Evolutionary conservation across 495 filamentous ascomycete genomes (phyloP).

Genomic region (Lophiostoma macrostomum): DNA sequence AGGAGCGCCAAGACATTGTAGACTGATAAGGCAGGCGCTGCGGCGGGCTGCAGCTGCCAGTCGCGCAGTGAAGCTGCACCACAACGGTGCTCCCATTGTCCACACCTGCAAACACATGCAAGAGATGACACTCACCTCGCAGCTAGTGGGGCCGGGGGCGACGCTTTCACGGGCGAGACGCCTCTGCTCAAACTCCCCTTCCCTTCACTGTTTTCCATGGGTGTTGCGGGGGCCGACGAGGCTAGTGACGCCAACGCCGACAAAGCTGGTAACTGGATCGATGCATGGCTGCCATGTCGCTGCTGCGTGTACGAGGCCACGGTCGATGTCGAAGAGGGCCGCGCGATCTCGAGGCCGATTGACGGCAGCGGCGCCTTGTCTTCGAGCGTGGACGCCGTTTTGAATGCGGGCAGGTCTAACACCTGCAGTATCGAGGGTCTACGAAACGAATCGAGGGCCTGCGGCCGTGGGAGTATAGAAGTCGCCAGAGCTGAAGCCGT

Average conservation of each 20-base stretch:
- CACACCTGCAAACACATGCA: background rate
- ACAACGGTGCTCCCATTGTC: background rate
- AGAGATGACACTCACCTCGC: constrained; percentile 1
- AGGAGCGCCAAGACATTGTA: constrained; percentile 23
- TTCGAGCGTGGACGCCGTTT: constrained; percentile 29
- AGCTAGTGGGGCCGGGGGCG: constrained; percentile 13
- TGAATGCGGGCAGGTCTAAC: constrained; percentile 34
- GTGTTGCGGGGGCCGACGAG: constrained; percentile 59
- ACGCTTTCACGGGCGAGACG: constrained; percentile 12
- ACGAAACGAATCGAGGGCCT: constrained; percentile 33
- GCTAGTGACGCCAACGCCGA: constrained; percentile 63
- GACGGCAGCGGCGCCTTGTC: constrained; percentile 32
- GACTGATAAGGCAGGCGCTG: constrained; percentile 9
- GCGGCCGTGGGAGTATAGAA: constrained; percentile 30
- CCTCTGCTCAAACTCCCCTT: constrained; percentile 15
- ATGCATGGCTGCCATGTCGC: constrained; percentile 42
- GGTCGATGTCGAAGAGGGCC: constrained; percentile 41
- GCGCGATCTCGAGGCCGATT: constrained; percentile 39
- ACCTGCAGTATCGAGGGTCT: constrained; percentile 30
- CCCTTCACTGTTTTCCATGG: constrained; percentile 26
- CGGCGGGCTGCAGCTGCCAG: constrained; percentile 13
- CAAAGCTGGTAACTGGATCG: constrained; percentile 56
- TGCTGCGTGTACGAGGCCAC: constrained; percentile 40
- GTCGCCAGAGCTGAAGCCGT: constrained; percentile 36
- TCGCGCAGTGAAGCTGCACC: background rate